Conservation (phyloP, 2,329 filamentous ascomycete species). For the Diaporthe citrichinensis region DNA sequence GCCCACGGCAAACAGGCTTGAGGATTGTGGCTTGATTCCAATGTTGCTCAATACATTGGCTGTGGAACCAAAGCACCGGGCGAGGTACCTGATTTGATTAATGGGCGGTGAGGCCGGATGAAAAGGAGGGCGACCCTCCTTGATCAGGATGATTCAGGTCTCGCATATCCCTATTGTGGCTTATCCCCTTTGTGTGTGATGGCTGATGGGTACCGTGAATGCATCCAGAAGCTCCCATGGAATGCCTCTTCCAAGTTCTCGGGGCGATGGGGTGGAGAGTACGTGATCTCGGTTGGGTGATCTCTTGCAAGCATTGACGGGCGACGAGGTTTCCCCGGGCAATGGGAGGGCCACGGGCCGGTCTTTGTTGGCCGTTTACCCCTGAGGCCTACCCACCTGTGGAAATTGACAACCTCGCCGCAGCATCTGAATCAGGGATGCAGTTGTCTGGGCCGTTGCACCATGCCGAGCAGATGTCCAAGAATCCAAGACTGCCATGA, state of each 20-base stretch:
- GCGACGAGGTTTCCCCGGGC: constrained; percentile 29
- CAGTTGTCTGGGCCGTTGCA: not conserved
- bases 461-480: not conserved
- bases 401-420: constrained; percentile 34
- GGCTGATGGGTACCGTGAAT: not conserved
- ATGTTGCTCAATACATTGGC: constrained; percentile 8
- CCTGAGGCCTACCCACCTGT: constrained; percentile 35
- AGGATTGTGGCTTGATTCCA: not conserved
- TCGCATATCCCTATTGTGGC: constrained; percentile 8
- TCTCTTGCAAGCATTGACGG: constrained; percentile 22
- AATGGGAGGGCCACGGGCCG: constrained; percentile 22
- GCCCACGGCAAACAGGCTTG: not conserved
- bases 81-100: constrained; percentile 4
- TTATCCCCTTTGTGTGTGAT: not conserved
- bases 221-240: constrained; percentile 1
- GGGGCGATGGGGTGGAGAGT: constrained; percentile 8
- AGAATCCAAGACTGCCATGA: not conserved
- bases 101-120: constrained; percentile 15
- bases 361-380: constrained; percentile 31
- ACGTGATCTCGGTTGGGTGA: constrained; percentile 31
- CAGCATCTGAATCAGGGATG: constrained; percentile 32
- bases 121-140: not conserved
- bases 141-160: not conserved
- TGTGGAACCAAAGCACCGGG: constrained; percentile 1
- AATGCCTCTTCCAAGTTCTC: constrained; percentile 7